A percentile compares a stretch with the other conserved stretches of the same genome.
These are phyloP conservation scores for Backusella westeae DNA, from an alignment of 192 early-diverging fungal species.

Conservation along the genomic window DNA sequence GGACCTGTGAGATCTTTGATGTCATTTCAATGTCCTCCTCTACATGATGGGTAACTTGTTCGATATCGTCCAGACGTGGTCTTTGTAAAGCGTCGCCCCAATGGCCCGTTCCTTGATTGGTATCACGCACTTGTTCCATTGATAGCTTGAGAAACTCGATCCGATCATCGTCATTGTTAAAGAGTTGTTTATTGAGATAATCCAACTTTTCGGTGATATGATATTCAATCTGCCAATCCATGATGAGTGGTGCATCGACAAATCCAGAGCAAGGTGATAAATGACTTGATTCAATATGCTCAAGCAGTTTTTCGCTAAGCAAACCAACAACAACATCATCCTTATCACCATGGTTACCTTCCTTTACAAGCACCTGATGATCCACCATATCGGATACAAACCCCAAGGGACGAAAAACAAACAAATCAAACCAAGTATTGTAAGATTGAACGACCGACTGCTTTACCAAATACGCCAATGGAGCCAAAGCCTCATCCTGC, in stretches of 20 bases:
- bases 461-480: constrained; percentile 39
- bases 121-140: constrained; percentile 67
- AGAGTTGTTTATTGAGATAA: constrained; percentile 36
- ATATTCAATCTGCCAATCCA: constrained; percentile 81
- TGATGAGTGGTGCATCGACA: constrained; percentile 72
- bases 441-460: constrained; percentile 46
- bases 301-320: constrained; percentile 51
- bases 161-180: constrained; percentile 50
- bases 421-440: constrained; percentile 49
- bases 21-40: constrained; percentile 57
- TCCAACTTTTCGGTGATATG: constrained; percentile 58
- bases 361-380: constrained; percentile 3
- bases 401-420: constrained; percentile 42
- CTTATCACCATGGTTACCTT: constrained; percentile 8
- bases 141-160: constrained; percentile 63
- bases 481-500: neutral
- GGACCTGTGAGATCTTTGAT: constrained; percentile 72
- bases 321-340: constrained; percentile 32
- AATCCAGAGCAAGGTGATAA: constrained; percentile 58
- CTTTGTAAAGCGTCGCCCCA: constrained; percentile 1
- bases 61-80: neutral
- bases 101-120: constrained; percentile 25
- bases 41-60: neutral
- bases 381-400: constrained; percentile 21
- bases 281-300: constrained; percentile 61